Percentiles rank a stretch among this genome's conserved stretches.
phyloP scores from a whole-genome alignment of 306 rosid genomes.

The Cucumis cinereus region DNA sequence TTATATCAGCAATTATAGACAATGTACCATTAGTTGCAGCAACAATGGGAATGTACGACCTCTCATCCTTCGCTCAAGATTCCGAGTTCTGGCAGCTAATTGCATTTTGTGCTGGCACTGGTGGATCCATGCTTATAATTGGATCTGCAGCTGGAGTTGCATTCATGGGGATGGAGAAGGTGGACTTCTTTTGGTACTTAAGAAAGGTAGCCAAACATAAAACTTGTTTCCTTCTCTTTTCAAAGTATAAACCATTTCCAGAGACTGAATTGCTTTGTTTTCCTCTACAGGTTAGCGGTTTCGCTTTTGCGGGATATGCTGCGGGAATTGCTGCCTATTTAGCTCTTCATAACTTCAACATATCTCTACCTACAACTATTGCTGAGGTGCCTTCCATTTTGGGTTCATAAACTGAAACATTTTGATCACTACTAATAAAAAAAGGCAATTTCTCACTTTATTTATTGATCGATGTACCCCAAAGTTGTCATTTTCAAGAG shows the following conservation, averaged over 20 bases:
- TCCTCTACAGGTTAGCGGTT: constrained; percentile 75
- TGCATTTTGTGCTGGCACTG: constrained; percentile 90
- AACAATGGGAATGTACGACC: constrained; percentile 87
- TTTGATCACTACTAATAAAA: background rate
- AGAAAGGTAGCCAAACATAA: constrained; percentile 39
- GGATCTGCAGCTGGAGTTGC: constrained; percentile 99
- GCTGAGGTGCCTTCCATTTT: constrained; percentile 60
- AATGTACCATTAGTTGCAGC: constrained; percentile 94
- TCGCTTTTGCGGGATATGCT: constrained; percentile 88
- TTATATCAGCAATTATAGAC: constrained; percentile 77
- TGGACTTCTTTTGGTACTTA: constrained; percentile 91
- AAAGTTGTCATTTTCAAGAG: no score
- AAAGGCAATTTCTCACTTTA: background rate
- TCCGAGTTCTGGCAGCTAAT: constrained; percentile 91
- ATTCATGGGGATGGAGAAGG: constrained; percentile 98
- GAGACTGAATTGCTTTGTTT: background rate
- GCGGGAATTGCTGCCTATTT: constrained; percentile 76
- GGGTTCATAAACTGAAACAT: constrained; percentile 27
- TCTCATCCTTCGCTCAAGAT: constrained; percentile 69
- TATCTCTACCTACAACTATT: constrained; percentile 54
- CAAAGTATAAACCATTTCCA: background rate
- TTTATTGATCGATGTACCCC: no score
- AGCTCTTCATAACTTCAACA: constrained; percentile 46
- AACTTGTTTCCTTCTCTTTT: background rate
- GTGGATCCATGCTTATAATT: constrained; percentile 88